phyloP scores from a whole-genome alignment of 228 moss, liverwort and hornwort genomes.

The Sphagnum magellanicum region DNA sequence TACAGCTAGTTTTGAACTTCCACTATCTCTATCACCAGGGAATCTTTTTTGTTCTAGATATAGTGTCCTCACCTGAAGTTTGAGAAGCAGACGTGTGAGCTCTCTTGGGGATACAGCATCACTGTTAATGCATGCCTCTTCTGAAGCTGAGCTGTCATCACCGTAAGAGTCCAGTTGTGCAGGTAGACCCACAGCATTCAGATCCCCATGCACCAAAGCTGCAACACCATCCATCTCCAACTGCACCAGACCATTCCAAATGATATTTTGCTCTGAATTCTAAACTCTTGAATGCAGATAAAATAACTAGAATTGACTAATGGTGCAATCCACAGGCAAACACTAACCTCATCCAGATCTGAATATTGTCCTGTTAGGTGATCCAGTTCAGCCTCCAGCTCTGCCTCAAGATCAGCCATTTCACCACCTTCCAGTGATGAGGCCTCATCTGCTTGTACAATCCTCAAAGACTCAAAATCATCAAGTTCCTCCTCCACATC shows the following conservation, averaged over 20 bases:
- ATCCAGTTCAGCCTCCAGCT: conserved; percentile 52
- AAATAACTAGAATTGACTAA: too few species aligned
- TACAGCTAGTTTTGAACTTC: too few species aligned
- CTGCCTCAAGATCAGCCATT: conserved; percentile 61
- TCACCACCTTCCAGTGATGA: conserved; percentile 38
- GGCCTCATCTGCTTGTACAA: conserved; percentile 27
- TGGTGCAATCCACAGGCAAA: too few species aligned
- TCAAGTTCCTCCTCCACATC: conserved; percentile 17
- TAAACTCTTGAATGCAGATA: too few species aligned
- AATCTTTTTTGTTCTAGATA: not conserved
- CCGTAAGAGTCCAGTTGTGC: conserved; percentile 21
- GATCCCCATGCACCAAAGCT: conserved; percentile 46
- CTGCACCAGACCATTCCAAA: conserved; percentile 10
- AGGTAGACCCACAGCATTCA: conserved; percentile 41
- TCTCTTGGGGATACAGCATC: conserved; percentile 58
- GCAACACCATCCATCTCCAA: conserved; percentile 48
- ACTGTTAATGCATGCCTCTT: conserved; percentile 35
- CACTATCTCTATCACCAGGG: too few species aligned
- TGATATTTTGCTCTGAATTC: too few species aligned
- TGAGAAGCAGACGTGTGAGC: conserved; percentile 42
- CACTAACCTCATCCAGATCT: conserved; percentile 10
- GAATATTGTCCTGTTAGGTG: conserved; percentile 33
- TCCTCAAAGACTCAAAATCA: conserved; percentile 18
- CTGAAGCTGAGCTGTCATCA: conserved; percentile 30
- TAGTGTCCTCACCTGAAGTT: conserved; percentile 31